Evolutionary conservation across 2,329 filamentous ascomycete genomes (phyloP).

Genomic region (Tolypocladium paradoxum): DNA sequence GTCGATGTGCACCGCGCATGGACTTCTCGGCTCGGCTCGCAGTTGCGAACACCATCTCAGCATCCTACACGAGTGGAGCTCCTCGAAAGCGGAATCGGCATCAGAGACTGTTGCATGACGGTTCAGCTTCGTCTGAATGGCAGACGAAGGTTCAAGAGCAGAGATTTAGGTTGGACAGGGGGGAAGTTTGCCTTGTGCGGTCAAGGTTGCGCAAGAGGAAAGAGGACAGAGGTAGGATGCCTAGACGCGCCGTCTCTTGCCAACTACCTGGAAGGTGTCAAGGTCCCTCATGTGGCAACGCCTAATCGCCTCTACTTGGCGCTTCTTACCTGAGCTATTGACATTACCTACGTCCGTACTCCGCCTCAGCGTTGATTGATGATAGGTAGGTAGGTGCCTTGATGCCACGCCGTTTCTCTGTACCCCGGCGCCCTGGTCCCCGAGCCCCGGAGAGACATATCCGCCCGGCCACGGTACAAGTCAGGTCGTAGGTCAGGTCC

Average conservation of each 20-base stretch:
- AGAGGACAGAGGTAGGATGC: not conserved
- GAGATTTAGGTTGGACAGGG: too few relatives aligned
- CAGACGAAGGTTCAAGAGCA: not conserved
- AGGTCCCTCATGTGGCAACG: not conserved
- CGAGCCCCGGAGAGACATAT: not conserved
- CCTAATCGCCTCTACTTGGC: too few relatives aligned
- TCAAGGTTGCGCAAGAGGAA: not conserved
- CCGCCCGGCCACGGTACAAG: not conserved
- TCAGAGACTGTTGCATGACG: not conserved
- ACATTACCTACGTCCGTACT: too few relatives aligned
- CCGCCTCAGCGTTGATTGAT: not conserved
- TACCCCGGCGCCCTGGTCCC: too few relatives aligned
- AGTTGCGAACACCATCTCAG: not conserved
- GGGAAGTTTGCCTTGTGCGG: not conserved
- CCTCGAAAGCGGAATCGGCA: not conserved
- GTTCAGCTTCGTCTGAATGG: not conserved
- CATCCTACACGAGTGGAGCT: not conserved
- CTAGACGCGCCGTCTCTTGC: not conserved
- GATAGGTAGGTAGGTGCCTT: too few relatives aligned
- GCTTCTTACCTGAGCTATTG: too few relatives aligned
- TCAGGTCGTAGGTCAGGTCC: not conserved
- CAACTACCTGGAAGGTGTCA: too few relatives aligned
- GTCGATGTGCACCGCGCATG: not conserved
- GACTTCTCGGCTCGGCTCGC: not conserved
- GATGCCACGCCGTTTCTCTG: not conserved